Base-by-base conservation (phyloP, 2,329 filamentous ascomycete genomes). In the Monilinia polystroma region DNA sequence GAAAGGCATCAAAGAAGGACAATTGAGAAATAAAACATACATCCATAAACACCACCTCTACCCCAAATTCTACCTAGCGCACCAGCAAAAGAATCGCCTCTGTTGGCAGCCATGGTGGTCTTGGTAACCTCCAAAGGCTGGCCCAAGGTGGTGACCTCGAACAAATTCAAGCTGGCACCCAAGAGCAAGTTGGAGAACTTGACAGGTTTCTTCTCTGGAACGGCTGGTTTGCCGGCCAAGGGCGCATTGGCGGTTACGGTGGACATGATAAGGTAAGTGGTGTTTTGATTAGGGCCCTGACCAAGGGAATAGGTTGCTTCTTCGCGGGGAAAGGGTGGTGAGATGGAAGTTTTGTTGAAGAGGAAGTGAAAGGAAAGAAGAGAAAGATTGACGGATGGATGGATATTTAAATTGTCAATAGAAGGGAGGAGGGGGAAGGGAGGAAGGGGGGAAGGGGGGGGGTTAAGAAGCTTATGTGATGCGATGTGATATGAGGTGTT, bases 51-150 rank as follows among this genome's bases (percentile, higher is more conserved):
- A 82, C 95, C 95, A 81, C 95, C 95, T 81, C 95, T 92, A 78
- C 87, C 84, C 95, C 95, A 99, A 81, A 98, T 91, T 79, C 92
- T 89, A 77, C 83, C 81, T 78, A 98, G 88, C 77, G 95, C 91
- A 73, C 87, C 84, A 72, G 84, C 83, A 82, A 99, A 95, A 80
- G 87, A 89, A 80, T 98, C 94, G 76, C 87, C 85, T 81, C 95
- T 90, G 83, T 99, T 95, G 74, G 95, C 95, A 77, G 95, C 95
- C 92, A 99, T 98, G 80, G 95, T 98, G 77, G 95, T 99, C 91
- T 99, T 99, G 85, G 91, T 87, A 81, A 99, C 95, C 86, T 99
- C 95, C 80, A 99, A 86, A 73, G 95, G 95, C 87, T 96, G 85
- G 73, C 82, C 82, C 72, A 85, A 80, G 68, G 84, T 85, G 71